These are phyloP conservation scores for Zychaea mexicana DNA, from an alignment of 371 early-diverging fungal genomes.

Conservation along the genomic window DNA sequence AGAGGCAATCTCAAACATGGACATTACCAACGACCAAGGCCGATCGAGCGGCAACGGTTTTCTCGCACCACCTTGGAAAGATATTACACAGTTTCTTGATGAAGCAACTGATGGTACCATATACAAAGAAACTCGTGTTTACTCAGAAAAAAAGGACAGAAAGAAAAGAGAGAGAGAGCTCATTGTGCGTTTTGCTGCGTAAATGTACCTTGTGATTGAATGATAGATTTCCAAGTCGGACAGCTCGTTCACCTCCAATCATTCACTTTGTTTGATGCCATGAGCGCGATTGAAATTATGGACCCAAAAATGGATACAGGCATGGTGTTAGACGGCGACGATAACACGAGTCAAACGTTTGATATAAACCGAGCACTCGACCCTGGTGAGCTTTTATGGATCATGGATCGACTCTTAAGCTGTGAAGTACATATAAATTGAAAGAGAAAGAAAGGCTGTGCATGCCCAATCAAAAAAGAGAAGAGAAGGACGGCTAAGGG, in stretches of 20 bases:
- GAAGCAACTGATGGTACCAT: slow-evolving; percentile 59
- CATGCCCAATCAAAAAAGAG: too few species aligned
- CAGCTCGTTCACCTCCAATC: slow-evolving; percentile 62
- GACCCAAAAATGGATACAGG: slow-evolving; percentile 86
- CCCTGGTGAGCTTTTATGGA: slow-evolving; percentile 58
- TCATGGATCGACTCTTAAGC: slow-evolving; percentile 67
- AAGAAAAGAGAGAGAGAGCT: not conserved
- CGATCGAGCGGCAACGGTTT: not conserved
- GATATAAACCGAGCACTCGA: slow-evolving; percentile 40
- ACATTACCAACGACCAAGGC: not conserved
- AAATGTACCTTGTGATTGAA: not conserved
- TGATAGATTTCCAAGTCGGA: slow-evolving; percentile 66
- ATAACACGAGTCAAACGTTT: slow-evolving; percentile 26
- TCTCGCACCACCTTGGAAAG: slow-evolving; percentile 45
- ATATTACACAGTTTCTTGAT: slow-evolving; percentile 57
- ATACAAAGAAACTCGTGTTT: too few species aligned
- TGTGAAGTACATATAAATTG: too few species aligned
- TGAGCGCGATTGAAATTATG: slow-evolving; percentile 86
- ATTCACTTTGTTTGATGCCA: slow-evolving; percentile 74
- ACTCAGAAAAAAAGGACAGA: too few species aligned
- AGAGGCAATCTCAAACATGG: not conserved
- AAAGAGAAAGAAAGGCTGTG: too few species aligned
- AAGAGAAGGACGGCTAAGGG: too few species aligned
- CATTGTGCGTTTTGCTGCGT: not conserved
- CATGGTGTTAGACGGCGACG: slow-evolving; percentile 52